Evolutionary conservation across 345 rosid genomes (phyloP).

Genomic region (Firmiana major): DNA sequence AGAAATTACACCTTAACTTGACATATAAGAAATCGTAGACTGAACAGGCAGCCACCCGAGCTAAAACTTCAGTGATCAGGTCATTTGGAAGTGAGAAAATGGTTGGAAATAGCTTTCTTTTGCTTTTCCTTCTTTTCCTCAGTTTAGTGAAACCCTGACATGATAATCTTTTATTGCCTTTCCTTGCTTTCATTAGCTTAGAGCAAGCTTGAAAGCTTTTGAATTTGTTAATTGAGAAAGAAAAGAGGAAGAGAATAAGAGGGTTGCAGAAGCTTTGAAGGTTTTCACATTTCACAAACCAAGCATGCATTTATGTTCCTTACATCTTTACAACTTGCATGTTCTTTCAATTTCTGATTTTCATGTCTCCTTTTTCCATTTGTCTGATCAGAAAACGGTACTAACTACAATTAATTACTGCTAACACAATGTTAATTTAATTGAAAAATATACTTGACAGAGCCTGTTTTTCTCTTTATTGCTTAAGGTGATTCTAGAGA

Average conservation of each 20-base stretch:
- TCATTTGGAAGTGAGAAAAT: constrained; percentile 18
- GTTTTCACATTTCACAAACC: background rate
- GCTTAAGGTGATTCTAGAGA: background rate
- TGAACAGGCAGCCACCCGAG: constrained; percentile 16
- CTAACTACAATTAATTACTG: too few species aligned
- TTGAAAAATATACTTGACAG: too few species aligned
- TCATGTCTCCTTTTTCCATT: too few species aligned
- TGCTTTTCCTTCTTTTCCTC: background rate
- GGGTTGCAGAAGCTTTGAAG: background rate
- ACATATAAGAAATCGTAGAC: background rate
- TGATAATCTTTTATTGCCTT: background rate
- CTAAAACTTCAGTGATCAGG: constrained; percentile 9
- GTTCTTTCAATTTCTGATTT: too few species aligned
- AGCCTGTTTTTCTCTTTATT: too few species aligned
- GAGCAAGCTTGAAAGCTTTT: background rate
- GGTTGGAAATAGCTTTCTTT: background rate
- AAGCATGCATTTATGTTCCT: background rate
- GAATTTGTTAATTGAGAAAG: background rate
- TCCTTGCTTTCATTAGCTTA: background rate
- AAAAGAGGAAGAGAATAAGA: background rate
- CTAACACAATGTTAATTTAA: too few species aligned
- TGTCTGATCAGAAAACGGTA: background rate
- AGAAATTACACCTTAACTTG: constrained; percentile 12
- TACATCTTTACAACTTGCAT: too few species aligned
- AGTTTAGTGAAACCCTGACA: background rate